Evolutionary conservation across 169 alveolate genomes (phyloP), one percentile per base, ranked within the genome.

Genomic region (Babesia bovis): DNA sequence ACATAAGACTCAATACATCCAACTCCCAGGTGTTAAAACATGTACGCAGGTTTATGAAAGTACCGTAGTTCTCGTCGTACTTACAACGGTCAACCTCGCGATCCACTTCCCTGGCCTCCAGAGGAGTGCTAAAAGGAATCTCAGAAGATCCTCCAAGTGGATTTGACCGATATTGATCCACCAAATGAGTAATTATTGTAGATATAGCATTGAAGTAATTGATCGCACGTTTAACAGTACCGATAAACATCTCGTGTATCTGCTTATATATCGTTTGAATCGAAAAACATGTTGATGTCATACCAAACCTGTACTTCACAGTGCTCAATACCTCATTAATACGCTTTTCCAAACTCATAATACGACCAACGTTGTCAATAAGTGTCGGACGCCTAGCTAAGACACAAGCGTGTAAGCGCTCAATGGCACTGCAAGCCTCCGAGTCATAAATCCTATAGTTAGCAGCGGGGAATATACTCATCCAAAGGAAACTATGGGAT

Each of bases 21-120:
- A 56, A 15, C 47, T 56, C 66, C 66, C 66, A 56, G 1, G 33
- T 56, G 66, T 56, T 21, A 10, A 56, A 32, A 38, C 66, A 32
- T 10, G 66, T 38, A 35, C 66, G 66, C 1, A 56, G 1, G 47
- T 32, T 56, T 1, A 35, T 35, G 23, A 32, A 13, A 1, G 66
- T 33, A 35, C 66, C 66, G 15, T 56, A 56, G 33, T 13, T 33
- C 25, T 56, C 66, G 47, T 56, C 66, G 30, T 56, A 49, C 2
- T 32, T 26, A 35, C 66, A 56, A 15, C 30, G 66, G 47, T 56
- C 66, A 9, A 56, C 1, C 36, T 56, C 66, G 15, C 2, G 66
- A 0, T 56, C 1, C 47, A 56, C 66, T 10, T 0, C 25, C 23
- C 30, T 6, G 4, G 28, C 66, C 9, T 6, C 25, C 4, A 56